Evolutionary conservation across 1,284 basidiomycete species (phyloP), one percentile per base, ranked within the genome.

Genomic region (Ustilago shanxiensis): DNA sequence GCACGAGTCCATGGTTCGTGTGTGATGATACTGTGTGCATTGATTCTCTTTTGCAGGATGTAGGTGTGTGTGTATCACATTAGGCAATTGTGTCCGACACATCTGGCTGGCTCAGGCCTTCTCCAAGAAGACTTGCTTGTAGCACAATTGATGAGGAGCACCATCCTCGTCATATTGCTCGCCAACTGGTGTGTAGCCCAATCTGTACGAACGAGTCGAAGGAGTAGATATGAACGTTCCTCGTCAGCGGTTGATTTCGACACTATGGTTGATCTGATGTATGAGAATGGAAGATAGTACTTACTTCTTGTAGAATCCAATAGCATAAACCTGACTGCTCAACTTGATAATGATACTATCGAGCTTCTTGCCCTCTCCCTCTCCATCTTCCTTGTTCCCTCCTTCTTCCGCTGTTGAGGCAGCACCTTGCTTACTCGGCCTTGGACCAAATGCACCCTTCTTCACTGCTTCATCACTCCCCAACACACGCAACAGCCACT

Each of bases 341-440:
- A 77, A 52, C 67, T 73, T 77, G 75, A 77, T 73, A 16, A 77
- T 44, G 45, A 77, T 77, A 29, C 69, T 63, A 14, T 77, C 62
- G 14, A 72, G 45, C 44, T 33, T 67, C 51, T 65, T 20, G 8
- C 39, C 22, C 4, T 53, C 47, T 0, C 13, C 29, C 8, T 24
- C 39, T 1, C 4, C 24, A 1, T n/a, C 9, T 1, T 22, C 39
- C 1, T 47, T 14, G 9, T 18, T 39, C 24, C 11, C 13, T 2
- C 20, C 39, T 2, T 51, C 26, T 8, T n/a, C 41, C 16, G 10
- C 9, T 28, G 22, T 20, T n/a, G 39, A 26, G 3, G 18, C 24
- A 22, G 44, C 26, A 13, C 35, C 54, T 39, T 60, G 47, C 11
- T 35, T 26, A 5, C 55, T 63, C 20, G 62, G 53, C 26, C 60